Conservation (phyloP, 2,329 filamentous ascomycete species). For the Xylariaceae sp. region DNA sequence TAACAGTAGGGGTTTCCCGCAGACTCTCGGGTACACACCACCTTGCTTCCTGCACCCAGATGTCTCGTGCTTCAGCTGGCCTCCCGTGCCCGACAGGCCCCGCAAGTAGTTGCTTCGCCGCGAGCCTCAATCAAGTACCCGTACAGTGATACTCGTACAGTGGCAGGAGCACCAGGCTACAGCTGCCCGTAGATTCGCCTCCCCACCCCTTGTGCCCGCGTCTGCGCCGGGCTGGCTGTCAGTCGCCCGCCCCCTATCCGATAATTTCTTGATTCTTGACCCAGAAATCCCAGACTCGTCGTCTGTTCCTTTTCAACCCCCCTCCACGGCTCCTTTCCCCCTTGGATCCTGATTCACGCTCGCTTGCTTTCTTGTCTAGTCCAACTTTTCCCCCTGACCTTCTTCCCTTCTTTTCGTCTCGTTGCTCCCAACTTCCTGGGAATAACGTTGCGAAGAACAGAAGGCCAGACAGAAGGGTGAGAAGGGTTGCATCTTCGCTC, state of each 20-base stretch:
- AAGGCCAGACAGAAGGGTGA: too few species aligned
- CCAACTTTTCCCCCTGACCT: conserved; percentile 7
- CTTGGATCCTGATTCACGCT: conserved; percentile 22
- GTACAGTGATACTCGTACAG: too few species aligned
- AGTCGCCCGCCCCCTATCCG: conserved; percentile 19
- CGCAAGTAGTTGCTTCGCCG: too few species aligned
- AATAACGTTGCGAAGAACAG: too few species aligned
- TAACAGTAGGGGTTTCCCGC: too few species aligned
- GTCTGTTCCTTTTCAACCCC: conserved; percentile 14
- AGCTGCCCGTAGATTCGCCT: background rate
- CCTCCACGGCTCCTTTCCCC: conserved; percentile 9
- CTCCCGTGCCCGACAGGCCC: too few species aligned
- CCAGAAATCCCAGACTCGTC: conserved; percentile 15
- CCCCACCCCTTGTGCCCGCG: conserved; percentile 2
- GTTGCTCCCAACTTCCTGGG: too few species aligned
- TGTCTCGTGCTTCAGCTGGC: too few species aligned
- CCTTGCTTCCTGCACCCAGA: too few species aligned
- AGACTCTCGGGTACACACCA: too few species aligned
- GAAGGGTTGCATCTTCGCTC: too few species aligned
- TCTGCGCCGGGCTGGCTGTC: conserved; percentile 3
- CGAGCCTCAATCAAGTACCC: too few species aligned
- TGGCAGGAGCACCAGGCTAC: background rate
- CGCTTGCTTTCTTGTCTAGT: conserved; percentile 16
- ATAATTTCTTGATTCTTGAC: conserved; percentile 24
- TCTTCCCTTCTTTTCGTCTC: conserved; percentile 7